Evolutionary conservation across 805 yeast genomes (phyloP).

Genomic region (Saccharomycopsis olivae): DNA sequence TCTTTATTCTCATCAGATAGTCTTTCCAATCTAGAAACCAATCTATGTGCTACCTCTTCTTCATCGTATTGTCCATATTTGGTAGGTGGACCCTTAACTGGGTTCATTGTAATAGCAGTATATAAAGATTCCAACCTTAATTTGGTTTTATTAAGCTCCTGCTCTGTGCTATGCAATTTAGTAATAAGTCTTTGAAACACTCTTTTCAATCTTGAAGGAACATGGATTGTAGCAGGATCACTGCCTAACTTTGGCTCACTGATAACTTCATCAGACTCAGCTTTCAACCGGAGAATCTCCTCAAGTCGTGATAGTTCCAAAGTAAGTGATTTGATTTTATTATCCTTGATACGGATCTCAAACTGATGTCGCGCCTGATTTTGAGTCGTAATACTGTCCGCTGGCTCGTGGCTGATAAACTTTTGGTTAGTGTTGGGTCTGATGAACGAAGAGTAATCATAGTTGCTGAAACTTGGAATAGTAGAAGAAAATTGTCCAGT

Average conservation of each 20-base stretch:
- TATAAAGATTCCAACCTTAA: constrained; percentile 50
- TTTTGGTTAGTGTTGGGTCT: too few relatives aligned
- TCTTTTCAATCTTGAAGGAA: constrained; percentile 1
- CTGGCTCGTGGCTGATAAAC: too few relatives aligned
- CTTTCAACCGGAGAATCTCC: too few relatives aligned
- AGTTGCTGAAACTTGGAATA: too few relatives aligned
- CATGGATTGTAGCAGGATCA: background rate
- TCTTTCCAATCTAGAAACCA: constrained; percentile 48
- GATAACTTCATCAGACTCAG: background rate
- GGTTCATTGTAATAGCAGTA: constrained; percentile 44
- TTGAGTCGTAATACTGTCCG: too few relatives aligned
- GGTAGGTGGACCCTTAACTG: constrained; percentile 31
- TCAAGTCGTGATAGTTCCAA: too few relatives aligned
- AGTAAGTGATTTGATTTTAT: too few relatives aligned
- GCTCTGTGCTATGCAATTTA: constrained; percentile 34
- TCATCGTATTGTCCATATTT: constrained; percentile 58
- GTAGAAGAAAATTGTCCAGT: too few relatives aligned
- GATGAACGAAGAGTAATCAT: too few relatives aligned
- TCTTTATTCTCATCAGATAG: constrained; percentile 61
- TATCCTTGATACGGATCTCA: too few relatives aligned
- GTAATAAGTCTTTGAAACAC: constrained; percentile 37
- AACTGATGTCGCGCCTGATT: too few relatives aligned
- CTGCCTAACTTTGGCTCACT: too few relatives aligned
- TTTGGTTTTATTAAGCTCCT: constrained; percentile 53
- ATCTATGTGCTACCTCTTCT: constrained; percentile 65